A percentile compares a stretch with the other conserved stretches of the same genome.
Conservation (phyloP, 176 grass and related monocot genomes). For the Avena eriantha region DNA sequence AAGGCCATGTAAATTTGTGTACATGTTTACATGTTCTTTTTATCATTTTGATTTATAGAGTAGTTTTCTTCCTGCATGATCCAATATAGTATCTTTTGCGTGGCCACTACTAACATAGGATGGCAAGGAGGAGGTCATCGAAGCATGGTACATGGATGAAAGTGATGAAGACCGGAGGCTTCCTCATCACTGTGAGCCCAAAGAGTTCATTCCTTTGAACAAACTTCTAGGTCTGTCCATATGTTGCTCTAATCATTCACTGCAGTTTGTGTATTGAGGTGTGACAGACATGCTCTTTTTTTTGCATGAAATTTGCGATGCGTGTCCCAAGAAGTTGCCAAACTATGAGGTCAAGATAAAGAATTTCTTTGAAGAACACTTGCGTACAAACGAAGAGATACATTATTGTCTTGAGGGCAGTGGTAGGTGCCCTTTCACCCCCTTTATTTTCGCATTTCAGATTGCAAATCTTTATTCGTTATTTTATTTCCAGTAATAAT, state of each 20-base stretch:
- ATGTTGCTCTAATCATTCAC: neutral
- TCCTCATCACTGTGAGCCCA: constrained; percentile 81
- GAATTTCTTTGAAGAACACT: constrained; percentile 90
- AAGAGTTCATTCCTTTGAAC: constrained; percentile 77
- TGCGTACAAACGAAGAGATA: constrained; percentile 96
- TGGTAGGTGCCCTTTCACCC: constrained; percentile 58
- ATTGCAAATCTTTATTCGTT: neutral
- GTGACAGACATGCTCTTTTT: neutral
- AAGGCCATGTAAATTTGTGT: no score
- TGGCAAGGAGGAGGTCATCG: constrained; percentile 87
- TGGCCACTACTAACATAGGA: constrained; percentile 55
- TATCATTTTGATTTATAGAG: no score
- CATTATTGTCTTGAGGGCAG: constrained; percentile 94
- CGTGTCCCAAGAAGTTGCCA: constrained; percentile 80
- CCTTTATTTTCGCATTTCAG: neutral
- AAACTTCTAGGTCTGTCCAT: constrained; percentile 69
- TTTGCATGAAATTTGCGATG: constrained; percentile 82
- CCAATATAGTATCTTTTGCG: constrained; percentile 26
- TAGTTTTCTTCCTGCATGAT: constrained; percentile 9
- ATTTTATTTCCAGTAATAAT: constrained; percentile 6
- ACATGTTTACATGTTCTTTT: no score
- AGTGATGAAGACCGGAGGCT: constrained; percentile 82
- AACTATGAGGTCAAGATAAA: constrained; percentile 90
- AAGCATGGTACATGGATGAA: constrained; percentile 96
- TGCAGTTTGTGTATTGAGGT: constrained; percentile 33